Evolutionary conservation across 2,329 filamentous ascomycete genomes (phyloP).

Genomic region (Penicillium digitatum): DNA sequence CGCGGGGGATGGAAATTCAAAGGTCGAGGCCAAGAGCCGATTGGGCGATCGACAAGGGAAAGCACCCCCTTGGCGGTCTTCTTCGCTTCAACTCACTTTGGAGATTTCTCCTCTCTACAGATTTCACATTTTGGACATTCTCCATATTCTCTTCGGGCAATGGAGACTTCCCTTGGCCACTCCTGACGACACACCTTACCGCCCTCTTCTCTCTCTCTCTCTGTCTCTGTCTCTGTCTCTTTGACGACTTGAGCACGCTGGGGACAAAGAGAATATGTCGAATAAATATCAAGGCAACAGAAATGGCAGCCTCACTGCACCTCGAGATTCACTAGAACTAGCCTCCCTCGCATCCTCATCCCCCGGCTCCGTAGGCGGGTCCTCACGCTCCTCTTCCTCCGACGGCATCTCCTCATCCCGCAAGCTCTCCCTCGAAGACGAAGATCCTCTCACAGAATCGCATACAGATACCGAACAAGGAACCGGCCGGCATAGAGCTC

Average conservation of each 20-base stretch:
- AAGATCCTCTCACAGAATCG: constrained; percentile 64
- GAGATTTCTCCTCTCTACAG: neutral
- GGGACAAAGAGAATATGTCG: constrained; percentile 28
- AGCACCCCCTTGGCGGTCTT: constrained; percentile 17
- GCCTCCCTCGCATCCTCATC: constrained; percentile 89
- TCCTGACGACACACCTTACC: constrained; percentile 1
- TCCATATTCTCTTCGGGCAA: constrained; percentile 5
- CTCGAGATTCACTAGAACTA: constrained; percentile 92
- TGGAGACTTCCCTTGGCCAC: constrained; percentile 7
- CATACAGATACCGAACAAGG: constrained; percentile 49
- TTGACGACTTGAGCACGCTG: neutral
- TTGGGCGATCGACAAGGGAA: constrained; percentile 22
- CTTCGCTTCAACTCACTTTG: neutral
- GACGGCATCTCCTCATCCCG: constrained; percentile 92
- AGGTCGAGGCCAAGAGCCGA: constrained; percentile 16
- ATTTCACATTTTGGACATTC: neutral
- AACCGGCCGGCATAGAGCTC: constrained; percentile 49
- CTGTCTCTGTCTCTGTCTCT: neutral
- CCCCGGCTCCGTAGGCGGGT: constrained; percentile 57
- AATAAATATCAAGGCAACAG: constrained; percentile 30
- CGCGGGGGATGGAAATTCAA: constrained; percentile 17
- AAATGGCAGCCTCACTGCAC: constrained; percentile 35
- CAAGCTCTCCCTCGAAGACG: constrained; percentile 79
- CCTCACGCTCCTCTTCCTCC: constrained; percentile 68
- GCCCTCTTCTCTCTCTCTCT: neutral